Conservation (phyloP, 805 yeast genomes). For the Wickerhamiella musiphila region DNA sequence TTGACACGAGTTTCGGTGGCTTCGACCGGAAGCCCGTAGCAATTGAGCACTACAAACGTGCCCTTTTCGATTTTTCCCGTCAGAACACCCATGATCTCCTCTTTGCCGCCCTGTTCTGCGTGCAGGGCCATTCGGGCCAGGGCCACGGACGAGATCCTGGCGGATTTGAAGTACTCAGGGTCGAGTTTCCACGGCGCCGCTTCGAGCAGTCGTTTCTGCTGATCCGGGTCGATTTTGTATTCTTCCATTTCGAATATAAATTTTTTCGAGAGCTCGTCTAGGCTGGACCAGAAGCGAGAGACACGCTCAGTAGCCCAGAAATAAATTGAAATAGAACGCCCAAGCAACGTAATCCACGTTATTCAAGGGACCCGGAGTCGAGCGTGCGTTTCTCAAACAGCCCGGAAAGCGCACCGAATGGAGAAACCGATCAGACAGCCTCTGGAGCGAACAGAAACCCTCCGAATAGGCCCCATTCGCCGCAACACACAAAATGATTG, state of each 20-base stretch:
- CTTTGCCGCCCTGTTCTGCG: conserved; percentile 68
- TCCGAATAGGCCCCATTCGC: conserved; percentile 18
- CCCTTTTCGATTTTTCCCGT: conserved; percentile 47
- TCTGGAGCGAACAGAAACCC: background rate
- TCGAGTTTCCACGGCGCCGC: background rate
- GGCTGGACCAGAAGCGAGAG: too few relatives aligned
- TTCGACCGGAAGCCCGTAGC: conserved; percentile 77
- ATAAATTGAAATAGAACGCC: too few relatives aligned
- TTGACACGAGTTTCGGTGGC: conserved; percentile 94
- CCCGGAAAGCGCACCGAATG: too few relatives aligned
- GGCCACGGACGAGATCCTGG: conserved; percentile 72
- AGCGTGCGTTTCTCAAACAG: too few relatives aligned
- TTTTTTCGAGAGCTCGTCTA: too few relatives aligned
- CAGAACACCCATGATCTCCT: conserved; percentile 92
- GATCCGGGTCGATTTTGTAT: background rate
- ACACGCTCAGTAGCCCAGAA: background rate
- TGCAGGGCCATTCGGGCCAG: conserved; percentile 73
- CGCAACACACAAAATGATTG: conserved; percentile 17
- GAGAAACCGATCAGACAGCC: background rate
- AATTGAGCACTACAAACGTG: conserved; percentile 53
- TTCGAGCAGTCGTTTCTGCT: background rate
- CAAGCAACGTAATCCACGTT: too few relatives aligned
- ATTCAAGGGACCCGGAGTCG: too few relatives aligned
- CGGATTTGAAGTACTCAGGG: conserved; percentile 18
- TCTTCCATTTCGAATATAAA: too few relatives aligned